phyloP scores from a whole-genome alignment of 2,329 filamentous ascomycete species.

The Zymoseptoria crescenta region DNA sequence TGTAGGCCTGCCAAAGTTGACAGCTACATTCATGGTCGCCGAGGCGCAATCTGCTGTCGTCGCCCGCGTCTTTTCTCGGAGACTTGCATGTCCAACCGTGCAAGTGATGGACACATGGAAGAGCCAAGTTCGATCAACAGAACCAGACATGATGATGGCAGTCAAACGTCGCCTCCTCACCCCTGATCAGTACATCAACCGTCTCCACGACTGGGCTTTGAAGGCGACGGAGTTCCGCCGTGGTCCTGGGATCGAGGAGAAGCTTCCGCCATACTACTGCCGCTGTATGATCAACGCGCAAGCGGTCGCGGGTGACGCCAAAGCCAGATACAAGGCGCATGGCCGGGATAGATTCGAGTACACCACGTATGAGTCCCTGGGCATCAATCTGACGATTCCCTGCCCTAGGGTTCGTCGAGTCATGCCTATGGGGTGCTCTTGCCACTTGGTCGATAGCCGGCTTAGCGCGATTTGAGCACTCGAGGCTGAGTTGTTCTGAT shows the following conservation, averaged over 20 bases:
- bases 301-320: neutral
- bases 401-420: neutral
- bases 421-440: neutral
- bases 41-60: slow-evolving; percentile 10
- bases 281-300: slow-evolving; percentile 4
- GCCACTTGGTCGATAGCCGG: too few species aligned
- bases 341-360: neutral
- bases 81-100: neutral
- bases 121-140: neutral
- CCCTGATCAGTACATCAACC: slow-evolving; percentile 6
- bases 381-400: neutral
- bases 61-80: slow-evolving; percentile 1
- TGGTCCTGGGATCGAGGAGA: neutral
- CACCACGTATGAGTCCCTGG: slow-evolving; percentile 1
- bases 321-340: neutral
- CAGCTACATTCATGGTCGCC: slow-evolving; percentile 7
- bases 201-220: neutral
- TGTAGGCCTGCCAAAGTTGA: slow-evolving; percentile 5
- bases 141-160: neutral
- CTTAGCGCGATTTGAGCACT: too few species aligned
- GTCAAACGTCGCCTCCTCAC: neutral
- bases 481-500: too few species aligned
- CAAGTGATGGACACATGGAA: neutral
- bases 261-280: slow-evolving; percentile 10
- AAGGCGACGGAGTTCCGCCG: neutral